Conservation (phyloP, 176 grass and related monocot species). For the Hordeum marinum region DNA sequence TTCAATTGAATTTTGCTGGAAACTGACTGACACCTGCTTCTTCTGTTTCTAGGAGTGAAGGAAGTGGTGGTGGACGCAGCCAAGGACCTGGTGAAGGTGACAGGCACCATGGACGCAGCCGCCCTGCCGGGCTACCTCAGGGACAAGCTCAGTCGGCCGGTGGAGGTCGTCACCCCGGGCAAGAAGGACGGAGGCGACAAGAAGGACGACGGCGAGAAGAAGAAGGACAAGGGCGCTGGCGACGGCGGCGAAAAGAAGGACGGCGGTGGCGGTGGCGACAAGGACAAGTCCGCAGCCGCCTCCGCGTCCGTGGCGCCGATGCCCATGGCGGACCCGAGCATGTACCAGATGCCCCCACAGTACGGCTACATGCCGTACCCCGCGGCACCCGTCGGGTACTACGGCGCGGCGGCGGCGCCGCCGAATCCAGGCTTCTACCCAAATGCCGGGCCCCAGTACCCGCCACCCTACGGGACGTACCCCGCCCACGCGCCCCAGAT, state of each 20-base stretch:
- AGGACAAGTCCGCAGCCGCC: slow-evolving; percentile 32
- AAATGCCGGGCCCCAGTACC: slow-evolving; percentile 38
- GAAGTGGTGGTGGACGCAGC: slow-evolving; percentile 48
- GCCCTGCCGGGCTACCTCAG: slow-evolving; percentile 53
- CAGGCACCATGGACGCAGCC: slow-evolving; percentile 73
- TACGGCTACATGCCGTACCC: slow-evolving; percentile 25
- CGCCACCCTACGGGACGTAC: slow-evolving; percentile 25
- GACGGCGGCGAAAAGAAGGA: slow-evolving; percentile 24
- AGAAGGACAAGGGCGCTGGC: slow-evolving; percentile 34
- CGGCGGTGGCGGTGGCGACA: slow-evolving; percentile 7
- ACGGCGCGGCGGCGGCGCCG: not conserved
- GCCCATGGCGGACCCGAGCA: slow-evolving; percentile 25
- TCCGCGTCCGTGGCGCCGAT: slow-evolving; percentile 23
- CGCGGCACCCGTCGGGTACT: slow-evolving; percentile 9
- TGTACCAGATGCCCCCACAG: slow-evolving; percentile 47
- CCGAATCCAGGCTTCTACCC: slow-evolving; percentile 34
- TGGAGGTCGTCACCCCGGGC: slow-evolving; percentile 47
- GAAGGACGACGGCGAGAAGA: slow-evolving; percentile 25
- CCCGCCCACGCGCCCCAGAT: slow-evolving; percentile 66
- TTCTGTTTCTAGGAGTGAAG: slow-evolving; percentile 59
- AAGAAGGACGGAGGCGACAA: slow-evolving; percentile 45
- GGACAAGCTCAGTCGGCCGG: slow-evolving; percentile 62
- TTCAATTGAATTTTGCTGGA: no score
- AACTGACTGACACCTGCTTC: not conserved
- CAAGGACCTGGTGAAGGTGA: slow-evolving; percentile 83